A percentile compares a stretch with the other conserved stretches of the same genome.
Evolutionary conservation across 768 basidiomycete genomes (phyloP).

Genomic region (Cystofilobasidium bisporidii): DNA sequence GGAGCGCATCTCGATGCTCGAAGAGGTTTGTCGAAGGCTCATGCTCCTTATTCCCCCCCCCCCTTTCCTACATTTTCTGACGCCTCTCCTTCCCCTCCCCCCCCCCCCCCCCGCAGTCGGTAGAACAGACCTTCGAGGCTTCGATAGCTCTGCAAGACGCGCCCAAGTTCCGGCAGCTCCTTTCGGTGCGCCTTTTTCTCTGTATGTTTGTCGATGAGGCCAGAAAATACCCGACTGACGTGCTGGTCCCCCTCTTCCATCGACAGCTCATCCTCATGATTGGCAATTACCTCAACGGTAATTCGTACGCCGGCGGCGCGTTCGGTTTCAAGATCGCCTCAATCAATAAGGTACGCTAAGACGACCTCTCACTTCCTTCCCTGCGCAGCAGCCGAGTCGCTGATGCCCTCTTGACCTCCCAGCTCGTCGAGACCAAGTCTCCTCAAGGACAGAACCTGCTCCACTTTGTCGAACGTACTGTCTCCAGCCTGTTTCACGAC

Average conservation of each 20-base stretch:
- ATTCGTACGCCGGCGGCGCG: conserved; percentile 89
- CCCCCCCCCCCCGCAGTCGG: conserved; percentile 33
- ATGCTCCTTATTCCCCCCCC: too few species aligned
- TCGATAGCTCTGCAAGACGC: conserved; percentile 69
- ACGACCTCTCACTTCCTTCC: background rate
- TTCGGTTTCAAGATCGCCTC: conserved; percentile 95
- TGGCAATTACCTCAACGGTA: conserved; percentile 97
- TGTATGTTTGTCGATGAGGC: too few species aligned
- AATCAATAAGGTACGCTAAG: conserved; percentile 71
- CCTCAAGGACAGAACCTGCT: conserved; percentile 85
- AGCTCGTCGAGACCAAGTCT: conserved; percentile 97
- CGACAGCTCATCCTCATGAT: conserved; percentile 89
- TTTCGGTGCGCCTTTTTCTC: conserved; percentile 56
- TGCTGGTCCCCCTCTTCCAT: too few species aligned
- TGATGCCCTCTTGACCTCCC: background rate
- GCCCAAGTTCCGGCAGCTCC: conserved; percentile 76
- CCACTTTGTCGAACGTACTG: conserved; percentile 84
- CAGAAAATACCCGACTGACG: too few species aligned
- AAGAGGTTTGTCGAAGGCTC: conserved; percentile 65
- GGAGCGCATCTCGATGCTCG: conserved; percentile 68
- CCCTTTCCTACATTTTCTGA: too few species aligned
- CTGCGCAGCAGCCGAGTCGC: background rate
- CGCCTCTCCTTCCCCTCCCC: too few species aligned
- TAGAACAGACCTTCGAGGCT: conserved; percentile 69
- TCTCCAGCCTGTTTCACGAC: conserved; percentile 73